These are phyloP conservation scores for Fusarium bactridioides DNA, from an alignment of 2,329 filamentous ascomycete genomes.

Conservation along the genomic window DNA sequence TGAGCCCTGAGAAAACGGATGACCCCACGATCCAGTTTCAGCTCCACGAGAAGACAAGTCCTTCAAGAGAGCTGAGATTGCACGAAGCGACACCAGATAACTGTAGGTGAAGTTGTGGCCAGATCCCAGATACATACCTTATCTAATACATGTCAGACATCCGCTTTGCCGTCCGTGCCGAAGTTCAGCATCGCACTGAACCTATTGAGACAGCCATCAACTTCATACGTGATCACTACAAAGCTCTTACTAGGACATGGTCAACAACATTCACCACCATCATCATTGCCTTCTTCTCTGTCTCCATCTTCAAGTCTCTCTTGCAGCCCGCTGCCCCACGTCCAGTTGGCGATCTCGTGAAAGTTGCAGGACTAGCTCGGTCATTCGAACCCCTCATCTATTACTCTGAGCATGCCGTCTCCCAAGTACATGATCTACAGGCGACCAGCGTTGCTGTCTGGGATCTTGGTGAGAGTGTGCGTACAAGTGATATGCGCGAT, in stretches of 20 bases:
- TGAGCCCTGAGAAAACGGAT: conserved; percentile 57
- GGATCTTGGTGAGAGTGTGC: conserved; percentile 91
- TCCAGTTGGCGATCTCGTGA: conserved; percentile 74
- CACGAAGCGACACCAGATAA: conserved; percentile 53
- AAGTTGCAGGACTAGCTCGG: conserved; percentile 86
- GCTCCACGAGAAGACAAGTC: conserved; percentile 37
- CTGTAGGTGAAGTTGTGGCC: conserved; percentile 52
- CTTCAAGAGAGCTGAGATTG: conserved; percentile 28
- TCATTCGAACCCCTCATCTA: conserved; percentile 95
- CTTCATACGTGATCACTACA: conserved; percentile 67
- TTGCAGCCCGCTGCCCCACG: conserved; percentile 69
- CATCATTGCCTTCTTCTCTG: conserved; percentile 68
- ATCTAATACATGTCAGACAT: conserved; percentile 67
- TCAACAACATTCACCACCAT: conserved; percentile 70
- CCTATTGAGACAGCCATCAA: conserved; percentile 78
- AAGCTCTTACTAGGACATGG: conserved; percentile 73
- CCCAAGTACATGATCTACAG: conserved; percentile 86
- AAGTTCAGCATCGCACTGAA: conserved; percentile 86
- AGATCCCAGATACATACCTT: neutral
- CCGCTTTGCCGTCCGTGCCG: conserved; percentile 84
- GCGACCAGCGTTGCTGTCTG: conserved; percentile 93
- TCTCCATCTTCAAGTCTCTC: conserved; percentile 70
- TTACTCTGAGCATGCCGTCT: conserved; percentile 88
- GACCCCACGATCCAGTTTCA: conserved; percentile 51
- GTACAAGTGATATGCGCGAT: conserved; percentile 89